Base-by-base conservation (phyloP, 2,329 filamentous ascomycete genomes). In the Drechmeria coniospora region DNA sequence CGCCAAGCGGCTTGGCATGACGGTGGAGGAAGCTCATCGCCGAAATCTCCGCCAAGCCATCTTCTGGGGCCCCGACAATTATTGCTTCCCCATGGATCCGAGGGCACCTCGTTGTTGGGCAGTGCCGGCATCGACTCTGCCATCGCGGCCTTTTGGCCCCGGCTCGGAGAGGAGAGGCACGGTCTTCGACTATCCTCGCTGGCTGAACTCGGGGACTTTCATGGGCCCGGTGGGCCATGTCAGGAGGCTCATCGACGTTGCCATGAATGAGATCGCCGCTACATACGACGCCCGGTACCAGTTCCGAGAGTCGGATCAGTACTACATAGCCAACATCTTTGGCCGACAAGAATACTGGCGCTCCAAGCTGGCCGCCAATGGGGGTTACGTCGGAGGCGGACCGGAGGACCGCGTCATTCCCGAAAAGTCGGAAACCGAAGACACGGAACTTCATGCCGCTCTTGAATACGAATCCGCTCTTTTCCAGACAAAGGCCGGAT, bases 131-230 rank as follows among this genome's bases (percentile, higher is more conserved):
- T 53, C 56, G 1, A 39, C 47, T 18, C 39, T 57, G 11, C 39
- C 40, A 3, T 19, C 27, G 7, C 31, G 44, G 6, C 38, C 47
- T 1, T 61, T 57, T 33, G 57, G 57, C 3, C 44, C 49, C 7
- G 36, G 49, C 18, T 47, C 45, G 3, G 49, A 50, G 23, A 42
- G 41, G 8, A 49, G 51, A 7, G 42, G 47, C 4, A 39, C 46
- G 28, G 22, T 30, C 11, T 41, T 41, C 21, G 42, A 44, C n/a
- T 47, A 53, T 18, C 51, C 56, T 6, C 49, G 50, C 13, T 61
- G 49, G 47, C 44, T 61, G 19, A 61, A 61, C 40, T 61, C 57
- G 4, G 58, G 58, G n/a, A 59, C 56, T 11, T 48, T 59, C 15
- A 57, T 61, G 25, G 58, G 54, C 1, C 56, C 55, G 1, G 35